A percentile compares a stretch with the other conserved stretches of the same genome.
phyloP scores from a whole-genome alignment of 1,284 basidiomycete species.

The Boletus sp. region DNA sequence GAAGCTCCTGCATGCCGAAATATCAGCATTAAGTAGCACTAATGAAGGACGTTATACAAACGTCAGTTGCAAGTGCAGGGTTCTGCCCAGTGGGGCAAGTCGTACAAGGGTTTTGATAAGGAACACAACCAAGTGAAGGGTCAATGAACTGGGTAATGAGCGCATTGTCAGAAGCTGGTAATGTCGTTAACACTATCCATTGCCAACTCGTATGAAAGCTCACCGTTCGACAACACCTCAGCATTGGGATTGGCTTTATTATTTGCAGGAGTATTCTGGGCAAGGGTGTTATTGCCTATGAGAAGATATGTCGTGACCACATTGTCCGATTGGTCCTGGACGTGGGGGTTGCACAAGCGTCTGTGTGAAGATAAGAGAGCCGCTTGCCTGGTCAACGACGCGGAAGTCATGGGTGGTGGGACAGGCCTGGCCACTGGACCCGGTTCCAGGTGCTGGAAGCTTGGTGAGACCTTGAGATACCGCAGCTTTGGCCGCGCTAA shows the following conservation, averaged over 20 bases:
- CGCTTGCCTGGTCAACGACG: conserved; percentile 23
- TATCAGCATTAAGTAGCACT: background rate
- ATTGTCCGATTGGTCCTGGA: conserved; percentile 29
- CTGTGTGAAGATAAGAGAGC: background rate
- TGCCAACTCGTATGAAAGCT: background rate
- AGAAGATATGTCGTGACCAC: conserved; percentile 28
- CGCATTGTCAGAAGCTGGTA: conserved; percentile 25
- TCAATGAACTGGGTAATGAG: conserved; percentile 25
- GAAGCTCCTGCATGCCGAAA: conserved; percentile 19
- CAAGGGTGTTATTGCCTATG: conserved; percentile 21
- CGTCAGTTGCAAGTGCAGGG: conserved; percentile 25
- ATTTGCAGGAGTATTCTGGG: conserved; percentile 27
- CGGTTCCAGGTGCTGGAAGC: conserved; percentile 21
- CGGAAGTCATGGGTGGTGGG: conserved; percentile 29
- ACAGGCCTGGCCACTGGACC: conserved; percentile 19
- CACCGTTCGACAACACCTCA: conserved; percentile 25
- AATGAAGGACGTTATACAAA: conserved; percentile 8
- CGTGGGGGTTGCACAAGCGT: background rate
- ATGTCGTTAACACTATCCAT: background rate
- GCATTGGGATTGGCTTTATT: conserved; percentile 24
- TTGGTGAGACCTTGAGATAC: conserved; percentile 20
- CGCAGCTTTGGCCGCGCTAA: conserved; percentile 19
- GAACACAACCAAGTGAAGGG: conserved; percentile 23
- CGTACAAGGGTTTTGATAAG: conserved; percentile 26
- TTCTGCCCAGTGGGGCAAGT: conserved; percentile 21